Evolutionary conservation across 441 rosid genomes (phyloP), one percentile per base, ranked within the genome.

Genomic region (Pelargonium australe): DNA sequence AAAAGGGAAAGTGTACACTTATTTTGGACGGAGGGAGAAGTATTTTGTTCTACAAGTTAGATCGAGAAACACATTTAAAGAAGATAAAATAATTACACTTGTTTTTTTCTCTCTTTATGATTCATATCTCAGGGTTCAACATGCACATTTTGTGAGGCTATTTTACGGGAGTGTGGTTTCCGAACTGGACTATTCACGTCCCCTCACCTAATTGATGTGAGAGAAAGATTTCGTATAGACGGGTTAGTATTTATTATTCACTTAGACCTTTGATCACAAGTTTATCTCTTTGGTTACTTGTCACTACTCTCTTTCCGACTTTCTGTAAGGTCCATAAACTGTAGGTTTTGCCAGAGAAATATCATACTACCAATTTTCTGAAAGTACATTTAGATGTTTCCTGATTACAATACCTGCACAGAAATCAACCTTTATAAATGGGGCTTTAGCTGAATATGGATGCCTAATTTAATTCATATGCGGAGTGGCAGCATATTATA

Each of bases 141-240:
- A 12, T 93, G 98, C 78, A 78, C 96, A 69, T 89, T 93, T 68
- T 81, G 81, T 69, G 98, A 90, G 82, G 85, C 97, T 72, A 89
- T 93, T 68, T 82, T 93, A 76, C 86, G 94, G 64, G 86, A 86
- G 68, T 87, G 89, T 80, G 96, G 98, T 69, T 82, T 89, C 72
- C 82, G 80, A 75, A 90, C 97, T 10, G 98, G 96, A 77, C 72
- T 93, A 53, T 93, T 93, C 83, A 93, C 87, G 63, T 93, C 97
- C 31, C 98, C 98, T 51, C 97, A 93, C 79, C 84, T 93, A 63
- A 86, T 93, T 77, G 98, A 92, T 81, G 96, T 90, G 78, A 82
- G 98, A 80, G 98, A 92, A 80, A 82, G 98, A 83, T 86, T 87
- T 63, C 89, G 85, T 23, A 68, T 92, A 65, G 79, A 90, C 62